Conservation (phyloP, 768 basidiomycete species). For the Panus rudis region DNA sequence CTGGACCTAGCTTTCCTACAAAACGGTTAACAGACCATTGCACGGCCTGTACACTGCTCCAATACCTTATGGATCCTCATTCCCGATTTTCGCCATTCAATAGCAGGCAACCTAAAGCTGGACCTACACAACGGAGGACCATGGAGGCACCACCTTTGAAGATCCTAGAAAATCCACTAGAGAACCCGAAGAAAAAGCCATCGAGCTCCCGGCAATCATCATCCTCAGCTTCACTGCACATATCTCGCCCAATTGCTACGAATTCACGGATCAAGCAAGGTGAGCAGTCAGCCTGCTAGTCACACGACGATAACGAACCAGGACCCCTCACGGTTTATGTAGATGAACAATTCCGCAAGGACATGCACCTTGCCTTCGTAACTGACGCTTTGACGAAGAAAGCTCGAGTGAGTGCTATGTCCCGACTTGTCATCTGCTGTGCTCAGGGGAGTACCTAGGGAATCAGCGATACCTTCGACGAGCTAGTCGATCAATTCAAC, state of each 20-base stretch:
- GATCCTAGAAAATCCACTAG: slow-evolving; percentile 34
- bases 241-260: slow-evolving; percentile 60
- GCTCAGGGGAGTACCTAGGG: slow-evolving; percentile 39
- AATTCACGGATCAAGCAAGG: slow-evolving; percentile 69
- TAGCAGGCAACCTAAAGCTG: slow-evolving; percentile 60
- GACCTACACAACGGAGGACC: slow-evolving; percentile 43
- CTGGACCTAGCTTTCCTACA: no score
- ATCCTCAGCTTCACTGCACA: slow-evolving; percentile 17
- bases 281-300: slow-evolving; percentile 4
- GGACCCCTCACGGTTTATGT: neutral
- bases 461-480: slow-evolving; percentile 69
- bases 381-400: slow-evolving; percentile 77
- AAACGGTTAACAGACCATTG: no score
- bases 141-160: slow-evolving; percentile 32
- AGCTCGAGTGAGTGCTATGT: slow-evolving; percentile 41
- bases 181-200: slow-evolving; percentile 37
- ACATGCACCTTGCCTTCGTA: slow-evolving; percentile 81
- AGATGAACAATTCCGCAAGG: slow-evolving; percentile 69
- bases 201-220: slow-evolving; percentile 16
- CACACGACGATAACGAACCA: neutral
- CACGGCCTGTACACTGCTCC: neutral
- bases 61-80: slow-evolving; percentile 62
- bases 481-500: slow-evolving; percentile 84
- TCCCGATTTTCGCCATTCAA: slow-evolving; percentile 72
- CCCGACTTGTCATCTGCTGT: neutral